These are phyloP conservation scores for Rhynchosporium secalis DNA, from an alignment of 2,329 filamentous ascomycete species.

Conservation along the genomic window DNA sequence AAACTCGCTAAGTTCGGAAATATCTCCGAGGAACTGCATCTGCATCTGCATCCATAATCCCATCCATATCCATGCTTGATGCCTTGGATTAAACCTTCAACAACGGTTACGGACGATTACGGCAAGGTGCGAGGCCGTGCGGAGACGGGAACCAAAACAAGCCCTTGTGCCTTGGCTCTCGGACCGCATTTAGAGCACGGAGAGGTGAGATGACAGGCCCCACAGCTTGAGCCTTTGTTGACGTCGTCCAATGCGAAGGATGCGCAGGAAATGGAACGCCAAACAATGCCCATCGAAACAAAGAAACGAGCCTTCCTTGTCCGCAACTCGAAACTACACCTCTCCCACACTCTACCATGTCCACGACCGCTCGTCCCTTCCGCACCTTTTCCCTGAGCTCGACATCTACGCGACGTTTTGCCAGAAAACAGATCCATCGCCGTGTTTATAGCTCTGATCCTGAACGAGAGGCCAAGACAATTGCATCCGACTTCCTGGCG, in stretches of 20 bases:
- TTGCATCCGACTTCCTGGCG: conserved; percentile 45
- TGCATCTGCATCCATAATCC: no score
- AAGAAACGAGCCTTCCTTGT: conserved; percentile 5
- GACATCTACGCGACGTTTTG: not conserved
- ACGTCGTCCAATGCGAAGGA: not conserved
- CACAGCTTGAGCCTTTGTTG: conserved; percentile 7
- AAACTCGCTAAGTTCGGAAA: conserved; percentile 12
- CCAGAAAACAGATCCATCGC: not conserved
- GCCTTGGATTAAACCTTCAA: conserved; percentile 5
- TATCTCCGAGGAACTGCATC: not conserved
- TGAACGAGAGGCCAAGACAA: conserved; percentile 35
- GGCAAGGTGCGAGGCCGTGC: not conserved
- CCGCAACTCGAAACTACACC: conserved; percentile 5
- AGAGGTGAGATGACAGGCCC: conserved; percentile 15
- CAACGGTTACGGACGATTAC: not conserved
- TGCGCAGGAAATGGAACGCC: not conserved
- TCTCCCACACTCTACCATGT: conserved; percentile 20
- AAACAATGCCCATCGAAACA: not conserved
- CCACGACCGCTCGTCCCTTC: conserved; percentile 15
- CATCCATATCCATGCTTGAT: no score
- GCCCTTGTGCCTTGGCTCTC: no score
- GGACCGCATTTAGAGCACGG: not conserved
- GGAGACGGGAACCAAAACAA: conserved; percentile 1
- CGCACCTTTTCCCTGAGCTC: not conserved
- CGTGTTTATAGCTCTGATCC: conserved; percentile 28